Evolutionary conservation across 768 basidiomycete species (phyloP).

Genomic region (Mycena rosella): DNA sequence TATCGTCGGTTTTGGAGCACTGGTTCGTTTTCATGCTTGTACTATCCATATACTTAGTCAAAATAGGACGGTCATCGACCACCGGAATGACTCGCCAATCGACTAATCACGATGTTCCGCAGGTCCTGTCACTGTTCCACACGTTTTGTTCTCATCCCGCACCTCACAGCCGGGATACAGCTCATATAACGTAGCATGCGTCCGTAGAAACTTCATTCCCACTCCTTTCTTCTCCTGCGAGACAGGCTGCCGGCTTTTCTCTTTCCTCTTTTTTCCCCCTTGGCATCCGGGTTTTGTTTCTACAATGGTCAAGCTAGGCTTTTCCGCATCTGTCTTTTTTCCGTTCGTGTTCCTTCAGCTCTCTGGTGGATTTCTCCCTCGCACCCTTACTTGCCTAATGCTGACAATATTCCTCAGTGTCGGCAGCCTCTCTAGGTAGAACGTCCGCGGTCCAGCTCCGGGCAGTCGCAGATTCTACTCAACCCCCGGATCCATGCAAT

Average conservation of each 20-base stretch:
- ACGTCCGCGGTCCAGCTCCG: background rate
- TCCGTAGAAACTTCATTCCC: too few relatives aligned
- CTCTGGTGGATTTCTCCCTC: background rate
- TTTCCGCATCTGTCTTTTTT: background rate
- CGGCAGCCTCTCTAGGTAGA: background rate
- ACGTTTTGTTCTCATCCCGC: too few relatives aligned
- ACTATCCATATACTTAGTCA: too few relatives aligned
- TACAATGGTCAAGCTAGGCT: slow-evolving; percentile 25
- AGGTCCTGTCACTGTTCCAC: too few relatives aligned
- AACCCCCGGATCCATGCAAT: background rate
- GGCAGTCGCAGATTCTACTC: background rate
- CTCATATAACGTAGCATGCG: too few relatives aligned
- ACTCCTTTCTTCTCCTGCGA: slow-evolving; percentile 3
- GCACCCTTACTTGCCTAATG: background rate
- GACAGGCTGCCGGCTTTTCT: background rate
- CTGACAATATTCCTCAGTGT: background rate
- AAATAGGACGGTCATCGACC: too few relatives aligned
- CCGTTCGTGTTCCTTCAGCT: background rate
- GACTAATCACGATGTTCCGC: too few relatives aligned
- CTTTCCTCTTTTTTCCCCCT: background rate
- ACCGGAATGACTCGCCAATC: too few relatives aligned
- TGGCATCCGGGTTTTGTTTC: too few relatives aligned
- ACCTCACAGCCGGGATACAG: too few relatives aligned
- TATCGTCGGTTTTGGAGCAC: too few relatives aligned
- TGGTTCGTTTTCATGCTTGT: too few relatives aligned